Percentiles rank a stretch among this genome's conserved stretches.
These are phyloP conservation scores for Truncatella angustata DNA, from an alignment of 2,329 filamentous ascomycete species.

Conservation along the genomic window DNA sequence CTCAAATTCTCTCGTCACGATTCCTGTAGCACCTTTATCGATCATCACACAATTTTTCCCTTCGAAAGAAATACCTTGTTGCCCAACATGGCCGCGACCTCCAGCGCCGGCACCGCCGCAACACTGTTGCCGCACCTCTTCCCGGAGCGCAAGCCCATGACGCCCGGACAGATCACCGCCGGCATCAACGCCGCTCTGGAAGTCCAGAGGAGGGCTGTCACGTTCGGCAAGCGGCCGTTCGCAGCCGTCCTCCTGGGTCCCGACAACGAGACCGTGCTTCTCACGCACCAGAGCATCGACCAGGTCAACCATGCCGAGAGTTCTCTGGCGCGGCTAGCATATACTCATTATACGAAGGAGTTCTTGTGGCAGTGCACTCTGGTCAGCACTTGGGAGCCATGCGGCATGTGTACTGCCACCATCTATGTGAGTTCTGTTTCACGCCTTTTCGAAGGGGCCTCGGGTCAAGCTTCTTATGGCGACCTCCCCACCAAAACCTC, in stretches of 20 bases:
- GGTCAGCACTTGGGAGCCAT: conserved; percentile 54
- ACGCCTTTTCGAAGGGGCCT: not conserved
- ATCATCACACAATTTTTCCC: not conserved
- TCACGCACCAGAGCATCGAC: conserved; percentile 48
- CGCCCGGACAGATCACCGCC: conserved; percentile 35
- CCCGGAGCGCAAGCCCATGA: conserved; percentile 33
- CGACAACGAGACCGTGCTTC: conserved; percentile 46
- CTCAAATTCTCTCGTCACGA: not conserved
- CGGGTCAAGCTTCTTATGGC: conserved; percentile 24
- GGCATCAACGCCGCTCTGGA: conserved; percentile 36
- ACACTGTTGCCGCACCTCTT: conserved; percentile 28
- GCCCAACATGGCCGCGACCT: not conserved
- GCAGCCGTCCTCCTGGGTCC: conserved; percentile 46
- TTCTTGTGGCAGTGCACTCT: conserved; percentile 49
- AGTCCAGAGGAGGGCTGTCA: conserved; percentile 41
- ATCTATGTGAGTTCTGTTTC: conserved; percentile 21
- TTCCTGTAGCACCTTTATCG: not conserved
- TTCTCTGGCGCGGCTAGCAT: conserved; percentile 46
- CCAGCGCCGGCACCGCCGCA: conserved; percentile 12
- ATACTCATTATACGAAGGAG: conserved; percentile 44
- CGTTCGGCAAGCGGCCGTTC: conserved; percentile 47
- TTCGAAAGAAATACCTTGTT: not conserved
- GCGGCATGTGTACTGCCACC: conserved; percentile 46
- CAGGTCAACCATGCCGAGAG: conserved; percentile 53
- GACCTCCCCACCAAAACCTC: no score